These are phyloP conservation scores for Rehmannia glutinosa DNA, from an alignment of 257 asterid genomes.

Conservation along the genomic window DNA sequence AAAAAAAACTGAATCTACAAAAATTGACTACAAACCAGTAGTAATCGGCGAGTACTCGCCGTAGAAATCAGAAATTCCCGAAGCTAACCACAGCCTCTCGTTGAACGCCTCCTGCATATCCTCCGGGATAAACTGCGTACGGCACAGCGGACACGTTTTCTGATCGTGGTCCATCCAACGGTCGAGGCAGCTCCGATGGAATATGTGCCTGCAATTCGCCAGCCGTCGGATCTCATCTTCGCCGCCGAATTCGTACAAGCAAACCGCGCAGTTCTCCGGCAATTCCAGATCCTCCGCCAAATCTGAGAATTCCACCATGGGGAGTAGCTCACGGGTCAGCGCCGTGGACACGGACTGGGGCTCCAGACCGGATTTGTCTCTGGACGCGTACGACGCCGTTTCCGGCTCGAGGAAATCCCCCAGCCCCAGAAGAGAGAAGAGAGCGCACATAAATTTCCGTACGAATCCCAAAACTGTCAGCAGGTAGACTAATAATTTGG, in stretches of 20 bases:
- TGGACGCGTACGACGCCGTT: slow-evolving; percentile 21
- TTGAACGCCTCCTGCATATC: slow-evolving; percentile 87
- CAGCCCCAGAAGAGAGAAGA: slow-evolving; percentile 49
- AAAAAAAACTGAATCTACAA: slow-evolving; percentile 14
- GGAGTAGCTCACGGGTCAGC: slow-evolving; percentile 75
- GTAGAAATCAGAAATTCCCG: slow-evolving; percentile 76
- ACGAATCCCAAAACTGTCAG: slow-evolving; percentile 52
- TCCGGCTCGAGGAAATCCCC: slow-evolving; percentile 61
- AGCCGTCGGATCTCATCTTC: slow-evolving; percentile 93
- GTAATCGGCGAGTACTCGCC: slow-evolving; percentile 67
- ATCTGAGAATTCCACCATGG: slow-evolving; percentile 73
- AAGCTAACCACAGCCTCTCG: slow-evolving; percentile 82
- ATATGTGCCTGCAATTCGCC: slow-evolving; percentile 74
- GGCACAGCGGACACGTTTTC: slow-evolving; percentile 95
- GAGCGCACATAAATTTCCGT: slow-evolving; percentile 32
- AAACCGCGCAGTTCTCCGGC: slow-evolving; percentile 89
- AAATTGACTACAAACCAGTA: slow-evolving; percentile 47
- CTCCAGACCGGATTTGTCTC: slow-evolving; percentile 26
- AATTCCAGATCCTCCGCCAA: slow-evolving; percentile 43
- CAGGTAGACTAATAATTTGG: slow-evolving; percentile 53
- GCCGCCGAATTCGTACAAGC: slow-evolving; percentile 69
- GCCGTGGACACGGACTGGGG: slow-evolving; percentile 55
- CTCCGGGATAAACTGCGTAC: slow-evolving; percentile 73
- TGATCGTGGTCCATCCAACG: slow-evolving; percentile 99
- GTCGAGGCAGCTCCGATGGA: slow-evolving; percentile 83